A percentile compares a stretch with the other conserved stretches of the same genome.
phyloP scores from a whole-genome alignment of 192 early-diverging fungal species.

The Lobulomyces angularis region DNA sequence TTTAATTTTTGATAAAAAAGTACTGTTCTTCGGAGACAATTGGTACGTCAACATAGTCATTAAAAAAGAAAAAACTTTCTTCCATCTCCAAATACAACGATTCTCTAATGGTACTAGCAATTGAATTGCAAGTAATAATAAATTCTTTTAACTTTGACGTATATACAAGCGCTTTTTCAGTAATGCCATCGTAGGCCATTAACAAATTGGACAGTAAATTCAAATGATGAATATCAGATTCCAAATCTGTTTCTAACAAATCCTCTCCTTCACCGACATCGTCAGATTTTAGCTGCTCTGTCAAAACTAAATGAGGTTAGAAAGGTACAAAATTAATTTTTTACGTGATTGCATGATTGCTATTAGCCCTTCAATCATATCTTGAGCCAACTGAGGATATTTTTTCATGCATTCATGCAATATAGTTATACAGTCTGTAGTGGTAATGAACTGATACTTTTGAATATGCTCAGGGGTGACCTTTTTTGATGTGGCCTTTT shows the following conservation, averaged over 20 bases:
- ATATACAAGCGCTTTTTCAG: constrained; percentile 17
- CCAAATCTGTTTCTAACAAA: constrained; percentile 22
- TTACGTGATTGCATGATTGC: neutral
- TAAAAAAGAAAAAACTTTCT: constrained; percentile 42
- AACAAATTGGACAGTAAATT: constrained; percentile 37
- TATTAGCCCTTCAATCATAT: constrained; percentile 14
- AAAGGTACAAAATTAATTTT: constrained; percentile 5
- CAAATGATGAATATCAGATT: constrained; percentile 27
- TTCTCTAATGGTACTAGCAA: constrained; percentile 24
- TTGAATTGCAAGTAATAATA: constrained; percentile 18
- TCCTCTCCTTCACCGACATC: constrained; percentile 12
- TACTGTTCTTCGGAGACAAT: constrained; percentile 47
- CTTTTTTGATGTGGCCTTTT: too few relatives aligned
- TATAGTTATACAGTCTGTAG: constrained; percentile 24
- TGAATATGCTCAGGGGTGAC: neutral
- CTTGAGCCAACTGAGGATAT: constrained; percentile 21
- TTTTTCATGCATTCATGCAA: constrained; percentile 30
- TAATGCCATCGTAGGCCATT: constrained; percentile 30
- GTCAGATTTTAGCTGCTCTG: constrained; percentile 4
- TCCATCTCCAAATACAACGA: constrained; percentile 31
- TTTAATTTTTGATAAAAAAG: constrained; percentile 3
- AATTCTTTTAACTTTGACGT: constrained; percentile 25
- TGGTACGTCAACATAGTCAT: constrained; percentile 40
- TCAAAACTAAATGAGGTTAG: too few relatives aligned
- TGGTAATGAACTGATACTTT: constrained; percentile 3